Conservation (phyloP, 2,329 filamentous ascomycete species). For the Ophioceras dolichostomum region DNA sequence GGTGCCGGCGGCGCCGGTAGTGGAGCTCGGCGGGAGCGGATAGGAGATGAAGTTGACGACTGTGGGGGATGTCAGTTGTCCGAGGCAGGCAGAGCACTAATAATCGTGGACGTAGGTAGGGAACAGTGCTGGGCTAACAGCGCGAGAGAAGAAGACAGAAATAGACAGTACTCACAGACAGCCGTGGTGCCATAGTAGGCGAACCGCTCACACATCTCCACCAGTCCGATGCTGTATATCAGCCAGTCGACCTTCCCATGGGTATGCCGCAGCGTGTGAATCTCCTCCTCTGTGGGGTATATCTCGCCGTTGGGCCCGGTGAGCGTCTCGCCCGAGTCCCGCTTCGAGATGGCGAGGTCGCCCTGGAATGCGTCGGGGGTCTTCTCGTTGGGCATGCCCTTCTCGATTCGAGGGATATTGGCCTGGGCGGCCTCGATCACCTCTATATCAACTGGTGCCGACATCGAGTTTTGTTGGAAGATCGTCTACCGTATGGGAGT, state of each 20-base stretch:
- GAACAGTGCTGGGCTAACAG: no score
- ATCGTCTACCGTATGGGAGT: no score
- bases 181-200: conserved; percentile 64
- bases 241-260: conserved; percentile 52
- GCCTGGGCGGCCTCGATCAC: conserved; percentile 1
- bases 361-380: neutral
- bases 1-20: conserved; percentile 31
- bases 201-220: conserved; percentile 66
- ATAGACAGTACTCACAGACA: conserved; percentile 18
- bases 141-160: neutral
- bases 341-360: neutral
- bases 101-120: neutral
- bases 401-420: neutral
- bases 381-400: neutral
- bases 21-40: conserved; percentile 38
- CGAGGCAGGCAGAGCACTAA: neutral
- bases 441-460: no score
- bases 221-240: conserved; percentile 58
- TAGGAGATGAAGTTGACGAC: conserved; percentile 45
- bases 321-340: neutral
- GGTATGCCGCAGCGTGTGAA: conserved; percentile 47
- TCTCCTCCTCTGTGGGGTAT: conserved; percentile 47
- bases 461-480: no score
- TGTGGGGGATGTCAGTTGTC: neutral
- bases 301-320: conserved; percentile 2